Evolutionary conservation across 495 filamentous ascomycete species (phyloP), one percentile per base, ranked within the genome.

Genomic region (Jackrogersella minutella): DNA sequence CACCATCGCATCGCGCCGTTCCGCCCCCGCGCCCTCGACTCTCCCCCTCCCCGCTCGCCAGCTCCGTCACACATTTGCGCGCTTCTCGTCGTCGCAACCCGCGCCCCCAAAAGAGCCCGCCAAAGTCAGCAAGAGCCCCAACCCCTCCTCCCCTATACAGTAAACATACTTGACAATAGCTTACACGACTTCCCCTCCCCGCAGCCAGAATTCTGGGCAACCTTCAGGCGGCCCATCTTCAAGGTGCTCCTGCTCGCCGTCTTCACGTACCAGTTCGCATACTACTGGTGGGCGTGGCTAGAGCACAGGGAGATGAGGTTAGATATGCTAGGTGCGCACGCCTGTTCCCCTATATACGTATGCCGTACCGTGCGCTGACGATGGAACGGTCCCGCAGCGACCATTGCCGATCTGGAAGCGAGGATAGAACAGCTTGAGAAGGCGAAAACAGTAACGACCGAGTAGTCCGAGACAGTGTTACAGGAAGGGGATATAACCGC

Each of bases 171-270:
- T 3, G 5, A 24, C 9, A 36, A 17, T 52, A n/a, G 22, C 49
- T 52, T 8, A 52, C 30, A 34, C 5, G 5, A 33, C 22, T 50
- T 16, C 43, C 46, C 36, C 46, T 19, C 24, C 26, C 43, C 13
- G 22, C 69, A 96, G 90, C 73, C 87, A 43, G 77, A 80, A 1
- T 93, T 94, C 74, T 99, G 95, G 79, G 88, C 86, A 64, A 84
- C 84, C 54, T 97, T 96, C 76, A 82, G 85, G 22, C 82, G 90
- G 5, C 93, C 95, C 10, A 85, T 98, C 58, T 84, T 84, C 34
- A 98, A 97, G 77, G 89, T 90, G 60, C 89, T 96, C 70, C 83
- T 97, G 7, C 87, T 93, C 50, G 91, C 93, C 11, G 81, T 97
- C 19, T 90, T 96, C 76, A 91, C 90, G 0, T 99, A 97, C 78